These are phyloP conservation scores for Talaromyces piceae DNA, from an alignment of 2,329 filamentous ascomycete species.

Conservation along the genomic window DNA sequence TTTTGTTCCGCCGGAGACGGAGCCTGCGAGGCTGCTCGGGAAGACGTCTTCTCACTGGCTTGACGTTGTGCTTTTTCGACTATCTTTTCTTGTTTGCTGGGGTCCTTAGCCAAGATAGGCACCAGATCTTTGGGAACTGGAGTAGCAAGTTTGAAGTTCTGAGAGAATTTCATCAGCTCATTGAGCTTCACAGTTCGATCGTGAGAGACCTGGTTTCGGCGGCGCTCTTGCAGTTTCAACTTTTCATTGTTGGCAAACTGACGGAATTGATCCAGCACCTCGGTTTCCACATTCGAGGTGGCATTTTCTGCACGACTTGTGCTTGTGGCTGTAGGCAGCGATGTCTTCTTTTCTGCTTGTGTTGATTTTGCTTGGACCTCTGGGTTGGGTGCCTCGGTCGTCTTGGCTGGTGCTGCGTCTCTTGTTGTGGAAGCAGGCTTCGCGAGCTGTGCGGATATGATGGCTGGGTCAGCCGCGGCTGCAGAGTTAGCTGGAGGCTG, in stretches of 20 bases:
- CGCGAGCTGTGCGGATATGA: slow-evolving; percentile 73
- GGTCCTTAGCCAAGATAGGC: slow-evolving; percentile 92
- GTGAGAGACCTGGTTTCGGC: slow-evolving; percentile 48
- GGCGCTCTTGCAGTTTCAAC: slow-evolving; percentile 50
- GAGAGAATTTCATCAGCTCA: slow-evolving; percentile 90
- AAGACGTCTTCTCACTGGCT: slow-evolving; percentile 50
- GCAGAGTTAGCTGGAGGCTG: slow-evolving; percentile 58
- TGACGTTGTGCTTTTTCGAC: slow-evolving; percentile 78
- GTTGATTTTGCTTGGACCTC: slow-evolving; percentile 5
- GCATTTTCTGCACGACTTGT: slow-evolving; percentile 40
- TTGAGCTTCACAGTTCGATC: slow-evolving; percentile 91
- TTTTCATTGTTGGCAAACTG: slow-evolving; percentile 58
- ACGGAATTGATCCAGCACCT: slow-evolving; percentile 57
- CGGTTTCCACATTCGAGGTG: slow-evolving; percentile 53
- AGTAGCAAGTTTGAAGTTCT: slow-evolving; percentile 88
- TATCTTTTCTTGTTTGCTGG: slow-evolving; percentile 87
- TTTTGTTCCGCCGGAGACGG: slow-evolving; percentile 46
- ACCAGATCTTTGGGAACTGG: slow-evolving; percentile 88
- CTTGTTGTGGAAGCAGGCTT: slow-evolving; percentile 14
- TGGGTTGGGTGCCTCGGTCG: slow-evolving; percentile 10
- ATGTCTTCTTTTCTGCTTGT: slow-evolving; percentile 4
- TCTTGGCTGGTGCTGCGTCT: slow-evolving; percentile 20
- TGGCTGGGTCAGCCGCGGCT: slow-evolving; percentile 76
- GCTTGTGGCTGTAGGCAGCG: slow-evolving; percentile 1
- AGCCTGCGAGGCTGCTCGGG: slow-evolving; percentile 32